phyloP scores from a whole-genome alignment of 805 yeast genomes.

The Candida krabiensis region DNA sequence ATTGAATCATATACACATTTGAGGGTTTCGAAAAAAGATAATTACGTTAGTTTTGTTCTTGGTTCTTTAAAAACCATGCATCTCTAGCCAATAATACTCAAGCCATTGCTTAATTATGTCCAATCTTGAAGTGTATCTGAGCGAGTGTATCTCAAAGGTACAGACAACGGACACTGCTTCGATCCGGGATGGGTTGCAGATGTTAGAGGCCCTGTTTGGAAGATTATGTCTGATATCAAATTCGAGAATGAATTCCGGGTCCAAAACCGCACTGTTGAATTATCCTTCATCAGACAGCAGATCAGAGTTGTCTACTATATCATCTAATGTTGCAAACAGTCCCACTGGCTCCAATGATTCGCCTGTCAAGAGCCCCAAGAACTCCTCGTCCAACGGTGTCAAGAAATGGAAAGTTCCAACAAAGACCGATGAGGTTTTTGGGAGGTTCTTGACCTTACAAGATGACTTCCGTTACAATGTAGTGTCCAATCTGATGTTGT shows the following conservation, averaged over 20 bases:
- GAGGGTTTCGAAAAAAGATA: too few relatives aligned
- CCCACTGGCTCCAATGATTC: too few relatives aligned
- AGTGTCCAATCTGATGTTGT: conserved; percentile 35
- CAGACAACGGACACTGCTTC: conserved; percentile 16
- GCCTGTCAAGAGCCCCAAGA: too few relatives aligned
- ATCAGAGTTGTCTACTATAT: too few relatives aligned
- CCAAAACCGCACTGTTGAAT: too few relatives aligned
- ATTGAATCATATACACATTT: too few relatives aligned
- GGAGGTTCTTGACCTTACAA: conserved; percentile 47
- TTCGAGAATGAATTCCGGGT: neutral
- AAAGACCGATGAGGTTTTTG: conserved; percentile 28
- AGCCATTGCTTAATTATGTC: conserved; percentile 3
- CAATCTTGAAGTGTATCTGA: conserved; percentile 20
- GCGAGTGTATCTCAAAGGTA: conserved; percentile 16
- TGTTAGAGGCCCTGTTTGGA: conserved; percentile 23
- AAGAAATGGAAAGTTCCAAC: conserved; percentile 33
- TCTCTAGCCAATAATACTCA: neutral
- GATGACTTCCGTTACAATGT: conserved; percentile 54
- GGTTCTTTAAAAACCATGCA: too few relatives aligned
- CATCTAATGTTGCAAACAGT: too few relatives aligned
- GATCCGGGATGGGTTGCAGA: conserved; percentile 22
- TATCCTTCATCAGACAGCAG: too few relatives aligned
- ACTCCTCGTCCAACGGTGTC: too few relatives aligned
- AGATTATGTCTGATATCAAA: conserved; percentile 16
- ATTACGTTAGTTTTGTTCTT: too few relatives aligned